These are phyloP conservation scores for Xylaria flabelliformis DNA, from an alignment of 495 filamentous ascomycete species.

Conservation along the genomic window DNA sequence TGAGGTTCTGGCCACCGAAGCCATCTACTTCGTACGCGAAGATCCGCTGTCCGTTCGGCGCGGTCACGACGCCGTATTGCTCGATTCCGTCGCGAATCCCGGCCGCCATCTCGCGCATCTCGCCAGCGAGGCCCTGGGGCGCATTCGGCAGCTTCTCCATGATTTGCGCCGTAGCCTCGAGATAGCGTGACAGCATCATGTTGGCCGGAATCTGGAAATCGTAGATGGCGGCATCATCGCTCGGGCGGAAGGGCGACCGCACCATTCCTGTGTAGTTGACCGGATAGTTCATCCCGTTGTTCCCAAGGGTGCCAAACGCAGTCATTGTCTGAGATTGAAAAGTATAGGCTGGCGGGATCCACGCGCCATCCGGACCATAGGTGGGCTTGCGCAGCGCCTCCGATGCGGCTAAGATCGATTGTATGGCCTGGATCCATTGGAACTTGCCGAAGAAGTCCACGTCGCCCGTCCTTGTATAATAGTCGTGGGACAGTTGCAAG, in stretches of 20 bases:
- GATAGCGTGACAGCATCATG: slow-evolving; percentile 69
- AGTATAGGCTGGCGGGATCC: slow-evolving; percentile 59
- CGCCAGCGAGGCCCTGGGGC: slow-evolving; percentile 50
- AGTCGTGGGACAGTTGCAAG: slow-evolving; percentile 64
- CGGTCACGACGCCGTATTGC: slow-evolving; percentile 50
- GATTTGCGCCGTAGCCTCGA: slow-evolving; percentile 59
- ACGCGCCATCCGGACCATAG: slow-evolving; percentile 61
- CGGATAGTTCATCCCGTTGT: slow-evolving; percentile 67
- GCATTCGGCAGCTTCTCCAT: slow-evolving; percentile 56
- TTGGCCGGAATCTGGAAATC: slow-evolving; percentile 66
- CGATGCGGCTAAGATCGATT: slow-evolving; percentile 60
- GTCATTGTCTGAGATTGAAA: slow-evolving; percentile 64
- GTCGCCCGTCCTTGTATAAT: slow-evolving; percentile 62
- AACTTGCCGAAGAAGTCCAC: slow-evolving; percentile 65
- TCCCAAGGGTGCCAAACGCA: slow-evolving; percentile 64
- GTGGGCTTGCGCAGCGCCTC: slow-evolving; percentile 66
- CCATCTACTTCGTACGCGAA: slow-evolving; percentile 70
- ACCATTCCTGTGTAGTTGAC: slow-evolving; percentile 66
- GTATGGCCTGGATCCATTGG: slow-evolving; percentile 63
- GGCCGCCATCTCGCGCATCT: slow-evolving; percentile 59
- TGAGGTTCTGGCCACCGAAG: slow-evolving; percentile 57
- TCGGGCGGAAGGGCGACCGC: slow-evolving; percentile 67
- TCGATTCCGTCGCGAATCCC: slow-evolving; percentile 61
- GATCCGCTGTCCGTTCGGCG: slow-evolving; percentile 47
- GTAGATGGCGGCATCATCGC: slow-evolving; percentile 65